Conservation (phyloP, 148 eudicot genomes). For the Talinum fruticosum region DNA sequence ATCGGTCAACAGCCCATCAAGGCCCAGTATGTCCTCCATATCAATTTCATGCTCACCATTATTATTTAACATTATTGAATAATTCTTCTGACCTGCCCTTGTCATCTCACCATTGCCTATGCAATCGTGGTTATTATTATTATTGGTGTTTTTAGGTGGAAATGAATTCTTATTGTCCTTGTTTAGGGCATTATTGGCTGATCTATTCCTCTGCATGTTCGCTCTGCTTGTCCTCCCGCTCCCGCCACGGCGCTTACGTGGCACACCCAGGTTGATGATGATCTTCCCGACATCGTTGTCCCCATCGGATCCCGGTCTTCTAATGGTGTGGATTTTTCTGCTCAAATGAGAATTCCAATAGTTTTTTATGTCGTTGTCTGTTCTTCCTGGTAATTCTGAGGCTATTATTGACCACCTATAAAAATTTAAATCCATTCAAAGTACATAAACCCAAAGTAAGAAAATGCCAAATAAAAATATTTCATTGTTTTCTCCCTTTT, state of each 20-base stretch:
- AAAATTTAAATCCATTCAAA: too few species aligned
- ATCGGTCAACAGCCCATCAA: neutral
- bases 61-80: neutral
- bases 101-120: neutral
- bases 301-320: conserved; percentile 12
- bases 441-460: too few species aligned
- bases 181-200: neutral
- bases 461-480: too few species aligned
- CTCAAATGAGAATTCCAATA: conserved; percentile 91
- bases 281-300: conserved; percentile 5
- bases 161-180: neutral
- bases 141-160: too few species aligned
- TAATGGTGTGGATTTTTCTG: conserved; percentile 41
- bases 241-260: neutral
- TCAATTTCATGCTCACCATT: neutral
- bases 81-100: neutral
- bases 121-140: too few species aligned
- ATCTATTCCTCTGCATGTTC: neutral
- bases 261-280: conserved; percentile 22
- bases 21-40: neutral
- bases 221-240: neutral
- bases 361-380: conserved; percentile 88
- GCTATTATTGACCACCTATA: conserved; percentile 86
- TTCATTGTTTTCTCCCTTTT: too few species aligned
- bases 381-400: conserved; percentile 71